A percentile compares a stretch with the other conserved stretches of the same genome.
Conservation (phyloP, 768 basidiomycete species). For the Collybia sp. region DNA sequence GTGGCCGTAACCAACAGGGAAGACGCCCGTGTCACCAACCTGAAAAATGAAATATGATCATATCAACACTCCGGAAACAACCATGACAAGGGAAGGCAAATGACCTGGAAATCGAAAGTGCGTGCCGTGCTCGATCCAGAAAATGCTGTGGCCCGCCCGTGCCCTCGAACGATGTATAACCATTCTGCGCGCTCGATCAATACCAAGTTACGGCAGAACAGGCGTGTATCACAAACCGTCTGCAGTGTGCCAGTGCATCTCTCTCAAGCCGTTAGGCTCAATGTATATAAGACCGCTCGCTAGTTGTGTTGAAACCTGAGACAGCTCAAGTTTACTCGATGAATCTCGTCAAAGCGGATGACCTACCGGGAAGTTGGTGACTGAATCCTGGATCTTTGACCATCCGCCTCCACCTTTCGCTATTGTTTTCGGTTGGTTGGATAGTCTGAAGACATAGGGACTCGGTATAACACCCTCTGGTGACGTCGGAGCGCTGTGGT, state of each 20-base stretch:
- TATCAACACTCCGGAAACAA: neutral
- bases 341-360: neutral
- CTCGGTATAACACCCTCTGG: constrained; percentile 11
- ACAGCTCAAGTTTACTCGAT: neutral
- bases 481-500: constrained; percentile 6
- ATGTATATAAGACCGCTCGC: constrained; percentile 10
- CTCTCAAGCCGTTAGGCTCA: constrained; percentile 11
- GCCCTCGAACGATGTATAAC: constrained; percentile 10
- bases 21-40: constrained; percentile 12
- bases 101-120: constrained; percentile 12
- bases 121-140: constrained; percentile 10
- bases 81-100: too few relatives aligned
- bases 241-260: constrained; percentile 11
- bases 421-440: constrained; percentile 8
- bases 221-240: constrained; percentile 2
- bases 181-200: constrained; percentile 5
- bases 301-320: constrained; percentile 7
- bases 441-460: constrained; percentile 11
- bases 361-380: constrained; percentile 9
- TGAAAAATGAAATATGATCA: neutral
- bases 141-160: constrained; percentile 11
- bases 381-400: constrained; percentile 12
- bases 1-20: constrained; percentile 11
- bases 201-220: neutral
- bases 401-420: constrained; percentile 13